Evolutionary conservation across 2,329 filamentous ascomycete species (phyloP).

Genomic region (Penicillium sp.): DNA sequence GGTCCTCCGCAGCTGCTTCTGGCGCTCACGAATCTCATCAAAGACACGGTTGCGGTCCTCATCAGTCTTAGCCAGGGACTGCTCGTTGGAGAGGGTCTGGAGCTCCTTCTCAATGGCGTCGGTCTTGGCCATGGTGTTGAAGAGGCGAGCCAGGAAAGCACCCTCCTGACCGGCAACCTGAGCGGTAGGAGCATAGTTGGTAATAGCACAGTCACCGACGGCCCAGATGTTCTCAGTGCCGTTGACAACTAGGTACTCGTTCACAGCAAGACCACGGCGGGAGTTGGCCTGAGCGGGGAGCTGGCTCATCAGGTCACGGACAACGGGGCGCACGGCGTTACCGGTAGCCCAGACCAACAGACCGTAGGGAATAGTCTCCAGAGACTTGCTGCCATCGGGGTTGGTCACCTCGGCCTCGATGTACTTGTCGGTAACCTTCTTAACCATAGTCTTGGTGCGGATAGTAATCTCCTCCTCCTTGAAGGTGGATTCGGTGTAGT

Average conservation of each 20-base stretch:
- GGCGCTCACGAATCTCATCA: slow-evolving; percentile 81
- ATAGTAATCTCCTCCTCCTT: slow-evolving; percentile 98
- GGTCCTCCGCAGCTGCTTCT: slow-evolving; percentile 84
- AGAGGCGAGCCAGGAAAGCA: slow-evolving; percentile 89
- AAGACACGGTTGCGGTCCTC: slow-evolving; percentile 64
- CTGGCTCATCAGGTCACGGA: slow-evolving; percentile 88
- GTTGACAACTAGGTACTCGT: slow-evolving; percentile 98
- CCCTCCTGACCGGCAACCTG: slow-evolving; percentile 97
- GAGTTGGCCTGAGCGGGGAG: slow-evolving; percentile 96
- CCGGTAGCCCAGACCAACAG: slow-evolving; percentile 98
- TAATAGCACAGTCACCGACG: slow-evolving; percentile 94
- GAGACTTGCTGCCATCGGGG: slow-evolving; percentile 82
- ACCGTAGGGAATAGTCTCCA: slow-evolving; percentile 86
- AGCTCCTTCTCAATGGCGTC: slow-evolving; percentile 80
- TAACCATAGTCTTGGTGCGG: slow-evolving; percentile 98
- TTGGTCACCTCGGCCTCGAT: slow-evolving; percentile 87
- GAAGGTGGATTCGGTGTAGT: slow-evolving; percentile 99
- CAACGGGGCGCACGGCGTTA: slow-evolving; percentile 86
- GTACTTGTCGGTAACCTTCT: slow-evolving; percentile 89
- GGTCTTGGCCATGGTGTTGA: slow-evolving; percentile 99
- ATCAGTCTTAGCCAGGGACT: slow-evolving; percentile 70
- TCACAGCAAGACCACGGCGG: slow-evolving; percentile 90
- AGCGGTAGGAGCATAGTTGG: slow-evolving; percentile 95
- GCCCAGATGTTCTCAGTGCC: slow-evolving; percentile 98
- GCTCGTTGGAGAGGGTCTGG: slow-evolving; percentile 67